Percentiles rank a stretch among this genome's conserved stretches.
phyloP scores from a whole-genome alignment of 2,329 filamentous ascomycete species.

The Paecilomyces sp. region DNA sequence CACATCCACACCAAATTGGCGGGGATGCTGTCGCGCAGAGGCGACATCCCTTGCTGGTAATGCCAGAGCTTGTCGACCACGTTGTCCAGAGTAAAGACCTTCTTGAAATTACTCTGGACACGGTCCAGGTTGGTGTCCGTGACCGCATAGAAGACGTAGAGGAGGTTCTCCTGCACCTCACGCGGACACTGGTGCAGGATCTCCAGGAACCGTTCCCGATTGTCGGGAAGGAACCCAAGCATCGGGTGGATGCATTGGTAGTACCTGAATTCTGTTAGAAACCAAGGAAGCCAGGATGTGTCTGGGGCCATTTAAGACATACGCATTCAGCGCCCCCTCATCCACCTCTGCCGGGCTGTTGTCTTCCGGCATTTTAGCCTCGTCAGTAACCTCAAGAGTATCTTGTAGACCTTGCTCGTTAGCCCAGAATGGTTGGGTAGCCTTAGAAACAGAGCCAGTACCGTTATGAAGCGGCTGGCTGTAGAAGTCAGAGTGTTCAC shows the following conservation, averaged over 20 bases:
- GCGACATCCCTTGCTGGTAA: not conserved
- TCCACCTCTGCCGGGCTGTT: conserved; percentile 30
- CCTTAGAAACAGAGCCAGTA: conserved; percentile 29
- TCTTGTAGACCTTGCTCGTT: conserved; percentile 24
- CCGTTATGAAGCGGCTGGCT: conserved; percentile 14
- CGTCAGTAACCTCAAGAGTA: conserved; percentile 24
- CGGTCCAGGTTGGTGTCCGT: conserved; percentile 31
- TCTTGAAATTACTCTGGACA: conserved; percentile 24
- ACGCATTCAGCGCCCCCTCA: conserved; percentile 33
- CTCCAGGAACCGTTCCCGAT: conserved; percentile 28
- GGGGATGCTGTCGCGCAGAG: conserved; percentile 8
- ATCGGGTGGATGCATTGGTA: conserved; percentile 34
- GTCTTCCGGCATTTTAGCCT: conserved; percentile 25
- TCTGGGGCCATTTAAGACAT: conserved; percentile 10
- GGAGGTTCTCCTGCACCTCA: conserved; percentile 33
- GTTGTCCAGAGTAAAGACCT: conserved; percentile 30
- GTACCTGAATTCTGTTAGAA: conserved; percentile 24
- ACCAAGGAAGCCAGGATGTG: not conserved
- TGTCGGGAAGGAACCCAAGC: conserved; percentile 34
- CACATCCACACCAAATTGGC: conserved; percentile 37
- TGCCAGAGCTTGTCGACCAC: conserved; percentile 23
- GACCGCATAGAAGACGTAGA: conserved; percentile 31
- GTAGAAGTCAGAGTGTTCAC: conserved; percentile 7
- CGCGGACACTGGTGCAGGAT: conserved; percentile 33
- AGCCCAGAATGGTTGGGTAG: conserved; percentile 33